These are phyloP conservation scores for Teunomyces kruisii DNA, from an alignment of 805 yeast species.

Conservation along the genomic window DNA sequence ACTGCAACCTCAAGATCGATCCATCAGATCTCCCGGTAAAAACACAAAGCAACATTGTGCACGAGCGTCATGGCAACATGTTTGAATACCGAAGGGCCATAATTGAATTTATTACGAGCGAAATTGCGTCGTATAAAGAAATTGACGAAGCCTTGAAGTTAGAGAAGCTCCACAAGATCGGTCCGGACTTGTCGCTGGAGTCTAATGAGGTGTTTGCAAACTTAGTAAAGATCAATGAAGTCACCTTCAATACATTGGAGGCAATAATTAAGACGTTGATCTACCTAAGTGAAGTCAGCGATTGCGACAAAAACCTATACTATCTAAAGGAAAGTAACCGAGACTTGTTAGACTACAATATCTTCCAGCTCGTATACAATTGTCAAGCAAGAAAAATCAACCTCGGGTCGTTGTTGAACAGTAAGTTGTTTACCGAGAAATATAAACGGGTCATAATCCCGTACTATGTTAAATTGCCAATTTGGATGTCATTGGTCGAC, in stretches of 20 bases:
- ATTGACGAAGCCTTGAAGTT: neutral
- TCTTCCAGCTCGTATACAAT: conserved; percentile 9
- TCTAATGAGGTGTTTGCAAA: neutral
- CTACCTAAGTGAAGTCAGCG: neutral
- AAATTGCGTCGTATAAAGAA: neutral
- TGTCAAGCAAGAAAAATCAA: conserved; percentile 7
- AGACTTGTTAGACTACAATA: conserved; percentile 1
- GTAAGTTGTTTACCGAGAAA: conserved; percentile 2
- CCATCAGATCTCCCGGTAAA: neutral
- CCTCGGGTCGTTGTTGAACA: conserved; percentile 12
- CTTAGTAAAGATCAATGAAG: neutral
- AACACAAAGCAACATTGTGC: neutral
- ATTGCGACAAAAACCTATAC: neutral
- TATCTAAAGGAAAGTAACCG: neutral
- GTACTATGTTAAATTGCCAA: neutral
- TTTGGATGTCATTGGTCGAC: neutral
- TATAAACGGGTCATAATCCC: neutral
- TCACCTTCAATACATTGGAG: neutral
- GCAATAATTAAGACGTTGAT: neutral
- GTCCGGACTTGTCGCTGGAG: neutral
- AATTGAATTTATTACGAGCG: neutral
- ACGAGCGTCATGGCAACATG: neutral
- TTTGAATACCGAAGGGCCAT: neutral
- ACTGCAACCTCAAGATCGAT: neutral
- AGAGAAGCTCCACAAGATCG: neutral